Conservation (phyloP, 1,284 basidiomycete genomes). For the Rhodotorula sp. region DNA sequence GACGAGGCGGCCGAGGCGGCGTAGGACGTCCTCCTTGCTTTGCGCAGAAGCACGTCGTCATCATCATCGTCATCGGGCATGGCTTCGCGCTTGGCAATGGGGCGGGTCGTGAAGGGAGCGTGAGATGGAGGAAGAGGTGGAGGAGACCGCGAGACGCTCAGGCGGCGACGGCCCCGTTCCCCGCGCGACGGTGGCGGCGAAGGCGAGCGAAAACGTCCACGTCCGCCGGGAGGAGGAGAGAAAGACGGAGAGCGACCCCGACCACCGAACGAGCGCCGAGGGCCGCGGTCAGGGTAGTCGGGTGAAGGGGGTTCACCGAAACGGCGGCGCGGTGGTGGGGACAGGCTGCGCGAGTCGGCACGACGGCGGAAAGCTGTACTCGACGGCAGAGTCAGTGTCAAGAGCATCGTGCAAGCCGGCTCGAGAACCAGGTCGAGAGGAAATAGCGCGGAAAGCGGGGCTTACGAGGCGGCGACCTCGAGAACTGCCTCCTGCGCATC, state of each 20-base stretch:
- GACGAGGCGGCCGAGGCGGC: not conserved
- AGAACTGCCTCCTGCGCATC: not conserved
- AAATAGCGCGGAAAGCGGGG: not conserved
- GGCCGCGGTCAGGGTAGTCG: constrained; percentile 3
- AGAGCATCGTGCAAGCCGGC: too few species aligned
- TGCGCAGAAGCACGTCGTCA: constrained; percentile 12
- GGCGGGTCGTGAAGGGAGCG: constrained; percentile 1
- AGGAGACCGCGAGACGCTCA: constrained; percentile 11
- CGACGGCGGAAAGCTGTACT: constrained; percentile 4
- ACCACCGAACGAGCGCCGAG: not conserved
- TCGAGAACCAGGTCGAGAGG: too few species aligned
- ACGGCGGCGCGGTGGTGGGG: constrained; percentile 3
- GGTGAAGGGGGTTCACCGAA: constrained; percentile 16
- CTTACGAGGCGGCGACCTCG: constrained; percentile 19
- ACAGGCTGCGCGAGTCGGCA: constrained; percentile 3
- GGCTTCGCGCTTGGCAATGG: not conserved
- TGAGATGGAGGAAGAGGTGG: constrained; percentile 6
- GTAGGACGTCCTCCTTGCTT: not conserved
- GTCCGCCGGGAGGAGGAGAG: not conserved
- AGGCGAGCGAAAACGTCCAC: not conserved
- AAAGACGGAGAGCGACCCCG: constrained; percentile 6
- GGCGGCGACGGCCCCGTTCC: not conserved
- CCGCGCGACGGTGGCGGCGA: not conserved
- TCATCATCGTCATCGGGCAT: not conserved
- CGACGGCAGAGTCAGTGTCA: not conserved